Base-by-base conservation (phyloP, 2,329 filamentous ascomycete species). In the Ascochyta koolunga region DNA sequence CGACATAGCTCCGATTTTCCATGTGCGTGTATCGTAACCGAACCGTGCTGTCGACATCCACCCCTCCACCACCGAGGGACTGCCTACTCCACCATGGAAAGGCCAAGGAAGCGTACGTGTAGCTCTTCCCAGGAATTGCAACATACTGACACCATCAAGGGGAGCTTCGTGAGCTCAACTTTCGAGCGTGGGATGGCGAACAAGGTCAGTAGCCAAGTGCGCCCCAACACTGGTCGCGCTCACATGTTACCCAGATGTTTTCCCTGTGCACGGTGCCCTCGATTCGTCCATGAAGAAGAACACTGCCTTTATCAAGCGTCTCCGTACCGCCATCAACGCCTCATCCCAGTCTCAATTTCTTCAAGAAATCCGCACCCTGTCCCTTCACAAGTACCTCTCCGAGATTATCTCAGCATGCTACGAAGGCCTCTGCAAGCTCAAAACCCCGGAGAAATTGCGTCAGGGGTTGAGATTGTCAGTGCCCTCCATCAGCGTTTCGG, bases 271-370 rank as follows among this genome's bases (percentile, higher is more conserved):
- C 75, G 84, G 85, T 70, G 89, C 90, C 25, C 88, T 98, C 70
- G 93, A 98, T 76, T 96, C 93, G 46, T 95, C 93, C 45, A 83
- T 98, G 75, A 97, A 96, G 80, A 98, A 97, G 81, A 98, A 98
- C 69, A 98, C 93, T 4, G 92, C 93, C 62, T 97, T 98, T 76
- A 98, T 98, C 72, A 97, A 96, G 78, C 91, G 93, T 69, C 83
- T 98, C 50, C 90, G 93, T 66, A 97, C 93, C 54, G 90, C 91
- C 56, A 88, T 98, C 60, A 93, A 89, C 60, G 79, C 90, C 42
- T 82, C 91, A 51, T 90, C 89, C 50, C 86, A 93, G 49, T 81
- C 85, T 62, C 95, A 91, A 54, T 96, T 98, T 77, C 79, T 96
- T 41, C 87, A 93, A 73, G 93, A 98, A 72, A 93, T 96, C 67